These are phyloP conservation scores for Beverwykella pulmonaria DNA, from an alignment of 495 filamentous ascomycete genomes.

Conservation along the genomic window DNA sequence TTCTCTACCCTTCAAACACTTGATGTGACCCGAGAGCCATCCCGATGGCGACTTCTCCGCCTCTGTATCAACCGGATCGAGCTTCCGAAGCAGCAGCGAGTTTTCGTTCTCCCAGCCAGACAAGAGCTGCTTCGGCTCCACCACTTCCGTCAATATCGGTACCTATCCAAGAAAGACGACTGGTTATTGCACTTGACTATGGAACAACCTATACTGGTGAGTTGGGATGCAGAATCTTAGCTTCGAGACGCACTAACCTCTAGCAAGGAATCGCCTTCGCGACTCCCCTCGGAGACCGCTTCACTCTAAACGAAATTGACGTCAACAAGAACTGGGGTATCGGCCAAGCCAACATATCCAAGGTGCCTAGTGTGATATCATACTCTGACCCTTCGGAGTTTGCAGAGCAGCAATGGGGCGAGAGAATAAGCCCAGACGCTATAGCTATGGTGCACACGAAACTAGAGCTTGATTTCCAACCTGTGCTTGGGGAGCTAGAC, in stretches of 20 bases:
- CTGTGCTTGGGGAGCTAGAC: conserved; percentile 22
- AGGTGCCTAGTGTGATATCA: conserved; percentile 30
- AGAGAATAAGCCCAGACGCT: conserved; percentile 14
- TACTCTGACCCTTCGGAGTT: conserved; percentile 14
- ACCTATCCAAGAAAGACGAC: conserved; percentile 2
- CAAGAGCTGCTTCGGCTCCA: no score
- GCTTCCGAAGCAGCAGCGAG: no score
- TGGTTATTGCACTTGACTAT: conserved; percentile 28
- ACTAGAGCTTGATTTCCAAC: conserved; percentile 20
- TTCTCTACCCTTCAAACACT: not conserved
- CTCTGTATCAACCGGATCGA: not conserved
- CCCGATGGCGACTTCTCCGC: not conserved
- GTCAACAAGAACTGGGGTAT: conserved; percentile 14
- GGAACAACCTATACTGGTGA: conserved; percentile 29
- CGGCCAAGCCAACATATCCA: conserved; percentile 5
- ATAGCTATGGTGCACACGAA: conserved; percentile 29
- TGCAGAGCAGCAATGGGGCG: conserved; percentile 25
- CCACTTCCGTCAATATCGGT: no score
- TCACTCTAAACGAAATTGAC: conserved; percentile 15
- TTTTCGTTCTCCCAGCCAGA: no score
- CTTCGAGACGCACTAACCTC: not conserved
- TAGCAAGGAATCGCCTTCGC: conserved; percentile 22
- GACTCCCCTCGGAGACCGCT: conserved; percentile 1
- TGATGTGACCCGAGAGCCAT: not conserved
- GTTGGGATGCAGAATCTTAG: not conserved